Evolutionary conservation across 2,329 filamentous ascomycete species (phyloP), one percentile per base, ranked within the genome.

Genomic region (Trematosphaeria pertusa): DNA sequence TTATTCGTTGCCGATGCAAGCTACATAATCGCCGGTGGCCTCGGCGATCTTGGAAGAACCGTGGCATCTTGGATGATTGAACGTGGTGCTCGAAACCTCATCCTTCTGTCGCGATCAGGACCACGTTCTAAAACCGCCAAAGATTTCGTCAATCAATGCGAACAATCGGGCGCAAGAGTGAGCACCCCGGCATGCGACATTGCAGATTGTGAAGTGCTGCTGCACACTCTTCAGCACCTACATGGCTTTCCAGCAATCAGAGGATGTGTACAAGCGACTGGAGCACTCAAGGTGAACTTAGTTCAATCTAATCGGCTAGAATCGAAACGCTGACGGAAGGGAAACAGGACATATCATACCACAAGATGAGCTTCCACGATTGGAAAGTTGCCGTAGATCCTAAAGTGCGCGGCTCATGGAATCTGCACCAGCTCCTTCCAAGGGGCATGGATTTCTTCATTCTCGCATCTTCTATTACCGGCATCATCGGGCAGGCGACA

Each of bases 361-460:
- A 22, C 7, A 22, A 37, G n/a, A 37, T 37, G 35, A 4, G 6
- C n/a, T 37, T 11, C 15, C n/a, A 7, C 4, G 19, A 22, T 20
- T 37, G 9, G 9, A 4, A 5, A 4, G 14, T 26, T 9, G 6
- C 19, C 15, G 15, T 26, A 4, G 8, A 4, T 11, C 18, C 32
- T 5, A 44, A 44, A 20, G 22, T 31, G 5, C 12, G 10, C 4
- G 34, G 20, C 2, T 37, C 41, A 11, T 37, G 32, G 32, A 37
- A 37, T 26, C 20, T 44, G 15, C 32, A 44, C 33, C 5, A 17
- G 8, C 12, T 32, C 2, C 22, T 44, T 9, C 32, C 32, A 9
- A 14, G 19, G 14, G 18, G 15, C 14, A 18, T 36, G 32, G 44
- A 48, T 32, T 55, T 55, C 37, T 50, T 55, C 22, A 30, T 56